These are phyloP conservation scores for Chloromonas sp. DNA, from an alignment of 163 green algal genomes.

Conservation along the genomic window DNA sequence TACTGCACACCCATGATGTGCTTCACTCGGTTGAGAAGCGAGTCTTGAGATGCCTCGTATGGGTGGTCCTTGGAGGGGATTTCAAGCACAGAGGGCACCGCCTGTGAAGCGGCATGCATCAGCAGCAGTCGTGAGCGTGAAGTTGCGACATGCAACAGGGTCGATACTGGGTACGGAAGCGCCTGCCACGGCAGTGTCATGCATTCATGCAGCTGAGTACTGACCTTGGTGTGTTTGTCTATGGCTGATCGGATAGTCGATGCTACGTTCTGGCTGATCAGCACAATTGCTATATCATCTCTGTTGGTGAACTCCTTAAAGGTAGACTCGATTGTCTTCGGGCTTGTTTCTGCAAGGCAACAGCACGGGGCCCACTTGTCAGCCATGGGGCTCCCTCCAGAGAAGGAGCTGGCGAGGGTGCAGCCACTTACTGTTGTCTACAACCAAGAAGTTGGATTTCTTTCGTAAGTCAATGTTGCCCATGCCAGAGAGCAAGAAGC, in stretches of 20 bases:
- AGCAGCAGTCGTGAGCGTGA: no score
- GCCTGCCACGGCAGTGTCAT: no score
- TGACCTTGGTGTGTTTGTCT: neutral
- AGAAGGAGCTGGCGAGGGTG: no score
- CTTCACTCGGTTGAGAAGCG: conserved; percentile 82
- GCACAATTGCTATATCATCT: conserved; percentile 93
- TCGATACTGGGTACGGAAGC: neutral
- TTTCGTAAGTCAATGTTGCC: conserved; percentile 89
- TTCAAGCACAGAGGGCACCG: conserved; percentile 90
- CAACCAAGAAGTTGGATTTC: conserved; percentile 91
- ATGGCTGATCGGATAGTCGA: neutral
- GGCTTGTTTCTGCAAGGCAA: neutral
- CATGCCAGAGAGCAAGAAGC: conserved; percentile 93
- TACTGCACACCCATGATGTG: conserved; percentile 67
- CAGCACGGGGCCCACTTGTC: no score
- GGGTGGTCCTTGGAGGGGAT: conserved; percentile 92
- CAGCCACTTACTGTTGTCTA: conserved; percentile 64
- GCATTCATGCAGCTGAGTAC: neutral
- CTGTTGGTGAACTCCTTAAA: conserved; percentile 92
- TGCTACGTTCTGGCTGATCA: conserved; percentile 91
- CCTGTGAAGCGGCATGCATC: neutral
- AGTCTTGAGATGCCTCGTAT: conserved; percentile 94
- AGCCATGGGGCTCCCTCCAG: no score
- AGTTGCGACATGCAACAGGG: neutral
- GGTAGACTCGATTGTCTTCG: conserved; percentile 72